Conservation (phyloP, 257 asterid genomes). For the Nicotiana knightiana region DNA sequence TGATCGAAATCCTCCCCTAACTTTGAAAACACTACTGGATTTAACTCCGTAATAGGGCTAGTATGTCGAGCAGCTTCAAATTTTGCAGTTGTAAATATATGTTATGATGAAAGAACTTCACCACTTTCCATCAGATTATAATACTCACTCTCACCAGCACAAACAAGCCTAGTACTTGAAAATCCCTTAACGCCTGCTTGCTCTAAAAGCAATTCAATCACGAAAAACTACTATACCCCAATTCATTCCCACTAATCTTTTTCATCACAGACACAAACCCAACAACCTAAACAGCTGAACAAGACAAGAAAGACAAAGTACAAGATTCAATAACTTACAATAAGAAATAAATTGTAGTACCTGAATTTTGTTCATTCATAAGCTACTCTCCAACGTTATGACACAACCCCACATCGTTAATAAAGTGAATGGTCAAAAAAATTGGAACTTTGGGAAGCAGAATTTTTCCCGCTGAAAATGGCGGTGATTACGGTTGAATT, state of each 20-base stretch:
- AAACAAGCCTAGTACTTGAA: no score
- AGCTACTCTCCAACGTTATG: background rate
- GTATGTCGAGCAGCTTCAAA: no score
- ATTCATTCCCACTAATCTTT: background rate
- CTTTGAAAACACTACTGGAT: background rate
- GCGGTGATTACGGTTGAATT: conserved; percentile 53
- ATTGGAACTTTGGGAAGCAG: background rate
- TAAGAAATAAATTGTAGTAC: background rate
- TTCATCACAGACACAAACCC: background rate
- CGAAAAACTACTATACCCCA: background rate
- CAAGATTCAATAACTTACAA: no score
- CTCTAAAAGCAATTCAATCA: background rate
- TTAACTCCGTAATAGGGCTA: no score
- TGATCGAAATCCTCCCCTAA: background rate
- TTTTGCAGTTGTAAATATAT: background rate
- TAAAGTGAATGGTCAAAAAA: background rate
- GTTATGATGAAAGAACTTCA: background rate
- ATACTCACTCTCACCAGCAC: no score
- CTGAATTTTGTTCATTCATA: background rate
- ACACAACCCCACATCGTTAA: background rate
- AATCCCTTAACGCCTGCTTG: no score
- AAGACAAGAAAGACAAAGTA: background rate
- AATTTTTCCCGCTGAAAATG: conserved; percentile 59
- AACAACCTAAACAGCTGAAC: background rate
- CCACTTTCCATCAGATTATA: background rate